Conservation (phyloP, 1,139 yeast genomes). For the Pichia sp. region DNA sequence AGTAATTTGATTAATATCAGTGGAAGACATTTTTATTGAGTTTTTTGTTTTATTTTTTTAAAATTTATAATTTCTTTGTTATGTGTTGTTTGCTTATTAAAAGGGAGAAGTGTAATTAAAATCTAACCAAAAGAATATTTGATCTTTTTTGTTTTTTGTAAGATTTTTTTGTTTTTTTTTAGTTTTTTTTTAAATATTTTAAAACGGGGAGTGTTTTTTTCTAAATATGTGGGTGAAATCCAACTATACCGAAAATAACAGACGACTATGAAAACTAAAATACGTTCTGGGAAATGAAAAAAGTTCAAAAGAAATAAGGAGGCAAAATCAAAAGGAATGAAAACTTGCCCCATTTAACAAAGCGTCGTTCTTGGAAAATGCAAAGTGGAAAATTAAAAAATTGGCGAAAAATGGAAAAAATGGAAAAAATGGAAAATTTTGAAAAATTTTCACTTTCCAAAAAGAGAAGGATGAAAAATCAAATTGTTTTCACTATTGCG, state of each 20-base stretch:
- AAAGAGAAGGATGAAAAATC: no score
- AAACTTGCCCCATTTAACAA: not conserved
- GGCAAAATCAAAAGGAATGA: not conserved
- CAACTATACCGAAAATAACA: slow-evolving; percentile 13
- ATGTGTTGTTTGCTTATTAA: not conserved
- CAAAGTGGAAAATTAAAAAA: not conserved
- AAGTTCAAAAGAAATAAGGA: slow-evolving; percentile 1
- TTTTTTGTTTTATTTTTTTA: slow-evolving; percentile 13
- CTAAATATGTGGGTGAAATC: slow-evolving; percentile 9
- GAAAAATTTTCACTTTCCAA: no score
- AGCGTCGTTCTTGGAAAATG: not conserved
- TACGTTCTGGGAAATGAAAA: slow-evolving; percentile 12
- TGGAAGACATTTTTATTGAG: slow-evolving; percentile 38
- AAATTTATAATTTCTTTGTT: slow-evolving; percentile 8
- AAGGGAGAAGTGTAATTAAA: slow-evolving; percentile 14
- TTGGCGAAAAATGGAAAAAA: not conserved
- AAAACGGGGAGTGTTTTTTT: slow-evolving; percentile 3
- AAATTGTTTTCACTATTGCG: not conserved
- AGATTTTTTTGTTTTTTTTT: slow-evolving; percentile 19
- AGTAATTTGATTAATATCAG: slow-evolving; percentile 45
- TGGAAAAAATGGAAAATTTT: no score
- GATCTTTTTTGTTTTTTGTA: slow-evolving; percentile 18
- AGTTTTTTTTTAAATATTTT: slow-evolving; percentile 10
- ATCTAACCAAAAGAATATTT: slow-evolving; percentile 6
- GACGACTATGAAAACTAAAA: slow-evolving; percentile 17